Conservation (phyloP, 148 eudicot genomes). For the Vaccinium corymbosum region DNA sequence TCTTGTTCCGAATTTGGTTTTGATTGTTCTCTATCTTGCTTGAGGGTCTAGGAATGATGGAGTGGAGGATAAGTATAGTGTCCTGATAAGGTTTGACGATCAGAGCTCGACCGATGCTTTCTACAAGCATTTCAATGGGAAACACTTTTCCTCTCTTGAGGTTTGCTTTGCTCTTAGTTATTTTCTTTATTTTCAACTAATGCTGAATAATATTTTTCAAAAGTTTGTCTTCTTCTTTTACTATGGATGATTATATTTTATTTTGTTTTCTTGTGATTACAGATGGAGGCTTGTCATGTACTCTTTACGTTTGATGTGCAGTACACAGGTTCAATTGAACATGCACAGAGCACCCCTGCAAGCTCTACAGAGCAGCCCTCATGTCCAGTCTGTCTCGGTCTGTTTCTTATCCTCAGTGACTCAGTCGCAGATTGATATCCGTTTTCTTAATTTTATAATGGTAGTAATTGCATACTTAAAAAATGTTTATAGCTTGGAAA, state of each 20-base stretch:
- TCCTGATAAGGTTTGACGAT: constrained; percentile 67
- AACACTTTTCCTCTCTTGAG: constrained; percentile 81
- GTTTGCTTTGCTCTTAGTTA: constrained; percentile 35
- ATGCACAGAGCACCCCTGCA: constrained; percentile 49
- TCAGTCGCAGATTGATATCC: neutral
- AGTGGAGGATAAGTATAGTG: constrained; percentile 74
- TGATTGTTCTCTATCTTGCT: constrained; percentile 13
- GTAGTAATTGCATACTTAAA: neutral
- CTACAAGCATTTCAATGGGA: constrained; percentile 77
- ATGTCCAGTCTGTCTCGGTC: constrained; percentile 95
- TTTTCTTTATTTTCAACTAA: neutral
- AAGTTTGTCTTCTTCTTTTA: neutral
- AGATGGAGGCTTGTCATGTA: constrained; percentile 79
- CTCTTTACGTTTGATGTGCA: constrained; percentile 75
- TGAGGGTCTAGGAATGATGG: constrained; percentile 64
- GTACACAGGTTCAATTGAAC: constrained; percentile 87
- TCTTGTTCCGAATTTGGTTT: constrained; percentile 8
- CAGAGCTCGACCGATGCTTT: constrained; percentile 75
- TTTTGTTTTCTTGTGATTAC: constrained; percentile 18
- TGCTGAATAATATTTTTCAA: neutral
- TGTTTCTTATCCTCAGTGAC: constrained; percentile 12
- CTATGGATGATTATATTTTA: neutral
- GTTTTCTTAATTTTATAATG: neutral
- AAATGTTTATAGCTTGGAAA: neutral
- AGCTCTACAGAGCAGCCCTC: constrained; percentile 77